A percentile compares a stretch with the other conserved stretches of the same genome.
phyloP scores from a whole-genome alignment of 2,329 filamentous ascomycete species.

The Sclerotinia borealis region DNA sequence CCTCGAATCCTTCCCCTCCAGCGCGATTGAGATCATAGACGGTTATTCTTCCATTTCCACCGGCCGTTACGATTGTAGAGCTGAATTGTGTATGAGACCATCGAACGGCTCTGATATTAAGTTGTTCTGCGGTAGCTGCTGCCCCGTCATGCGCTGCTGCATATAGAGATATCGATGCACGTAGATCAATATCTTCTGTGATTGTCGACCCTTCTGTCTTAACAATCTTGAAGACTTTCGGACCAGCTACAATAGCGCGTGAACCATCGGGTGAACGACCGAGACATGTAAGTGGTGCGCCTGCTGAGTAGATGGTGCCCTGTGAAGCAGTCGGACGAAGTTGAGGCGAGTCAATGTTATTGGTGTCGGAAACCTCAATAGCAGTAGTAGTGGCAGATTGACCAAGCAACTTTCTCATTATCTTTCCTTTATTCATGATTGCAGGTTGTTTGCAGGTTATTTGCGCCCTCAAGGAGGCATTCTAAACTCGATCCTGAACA shows the following conservation, averaged over 20 bases:
- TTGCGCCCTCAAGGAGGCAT: constrained; percentile 25
- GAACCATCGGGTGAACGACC: constrained; percentile 53
- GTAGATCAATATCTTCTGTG: constrained; percentile 52
- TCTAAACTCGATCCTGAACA: background rate
- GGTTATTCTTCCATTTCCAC: constrained; percentile 58
- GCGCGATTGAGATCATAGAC: constrained; percentile 53
- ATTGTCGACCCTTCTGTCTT: constrained; percentile 46
- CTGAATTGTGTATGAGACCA: constrained; percentile 44
- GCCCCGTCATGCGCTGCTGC: constrained; percentile 38
- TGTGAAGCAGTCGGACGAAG: constrained; percentile 41
- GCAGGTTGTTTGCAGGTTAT: constrained; percentile 17
- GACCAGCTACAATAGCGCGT: constrained; percentile 51
- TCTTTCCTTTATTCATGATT: constrained; percentile 31
- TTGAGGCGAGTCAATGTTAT: constrained; percentile 22
- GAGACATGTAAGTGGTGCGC: constrained; percentile 50
- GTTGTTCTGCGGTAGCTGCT: constrained; percentile 44
- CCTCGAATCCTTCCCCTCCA: constrained; percentile 37
- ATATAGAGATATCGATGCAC: constrained; percentile 48
- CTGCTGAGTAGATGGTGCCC: constrained; percentile 46
- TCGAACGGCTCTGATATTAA: constrained; percentile 58
- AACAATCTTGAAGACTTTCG: constrained; percentile 54
- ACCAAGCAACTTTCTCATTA: constrained; percentile 31
- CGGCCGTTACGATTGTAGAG: constrained; percentile 55
- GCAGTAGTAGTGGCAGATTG: constrained; percentile 21
- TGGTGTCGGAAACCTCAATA: constrained; percentile 22